Evolutionary conservation across 2,329 filamentous ascomycete species (phyloP).

Genomic region (Volutella citrinella): DNA sequence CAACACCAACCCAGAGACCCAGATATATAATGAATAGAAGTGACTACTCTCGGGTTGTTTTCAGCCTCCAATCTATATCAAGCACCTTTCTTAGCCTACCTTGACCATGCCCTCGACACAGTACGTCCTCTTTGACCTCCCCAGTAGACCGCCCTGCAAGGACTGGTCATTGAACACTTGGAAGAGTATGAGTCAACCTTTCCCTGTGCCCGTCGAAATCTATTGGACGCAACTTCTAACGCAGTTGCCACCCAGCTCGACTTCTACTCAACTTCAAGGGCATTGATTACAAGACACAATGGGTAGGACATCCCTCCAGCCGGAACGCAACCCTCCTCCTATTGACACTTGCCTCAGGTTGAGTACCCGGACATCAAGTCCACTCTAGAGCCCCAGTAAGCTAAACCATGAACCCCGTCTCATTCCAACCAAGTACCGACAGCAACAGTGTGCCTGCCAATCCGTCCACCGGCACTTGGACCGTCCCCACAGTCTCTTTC

Average conservation of each 20-base stretch:
- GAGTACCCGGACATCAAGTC: conserved; percentile 65
- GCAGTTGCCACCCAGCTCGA: conserved; percentile 52
- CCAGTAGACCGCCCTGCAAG: conserved; percentile 45
- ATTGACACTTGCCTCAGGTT: conserved; percentile 31
- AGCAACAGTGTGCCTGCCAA: conserved; percentile 16
- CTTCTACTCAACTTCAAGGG: conserved; percentile 66
- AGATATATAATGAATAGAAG: no score
- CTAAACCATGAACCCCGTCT: neutral
- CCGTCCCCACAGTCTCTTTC: conserved; percentile 51
- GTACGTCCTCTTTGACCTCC: conserved; percentile 61
- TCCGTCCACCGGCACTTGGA: conserved; percentile 20
- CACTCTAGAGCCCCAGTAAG: conserved; percentile 53
- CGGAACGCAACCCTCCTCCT: neutral
- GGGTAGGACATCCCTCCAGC: conserved; percentile 37
- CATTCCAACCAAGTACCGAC: conserved; percentile 1
- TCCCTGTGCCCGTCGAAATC: conserved; percentile 6
- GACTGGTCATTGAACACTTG: conserved; percentile 68
- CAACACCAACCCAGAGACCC: no score
- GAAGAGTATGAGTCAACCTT: conserved; percentile 58
- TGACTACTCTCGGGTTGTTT: no score
- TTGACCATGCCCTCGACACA: conserved; percentile 32
- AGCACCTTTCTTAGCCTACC: no score
- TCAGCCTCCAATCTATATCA: no score
- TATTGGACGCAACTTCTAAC: conserved; percentile 5
- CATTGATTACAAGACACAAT: conserved; percentile 65